phyloP scores from a whole-genome alignment of 306 rosid species.

The Rosa rugosa region DNA sequence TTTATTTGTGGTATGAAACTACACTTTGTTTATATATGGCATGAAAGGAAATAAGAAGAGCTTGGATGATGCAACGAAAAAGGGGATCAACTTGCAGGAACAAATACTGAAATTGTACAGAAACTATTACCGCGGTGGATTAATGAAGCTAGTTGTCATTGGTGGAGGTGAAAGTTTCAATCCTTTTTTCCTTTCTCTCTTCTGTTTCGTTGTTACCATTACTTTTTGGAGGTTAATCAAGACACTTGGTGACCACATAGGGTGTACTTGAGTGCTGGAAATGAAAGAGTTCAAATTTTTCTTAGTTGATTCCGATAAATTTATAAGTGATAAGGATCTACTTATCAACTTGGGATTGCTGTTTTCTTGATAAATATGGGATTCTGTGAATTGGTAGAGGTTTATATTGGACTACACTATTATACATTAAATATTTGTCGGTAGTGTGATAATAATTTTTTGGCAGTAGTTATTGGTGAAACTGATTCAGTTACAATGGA shows the following conservation, averaged over 20 bases:
- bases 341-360: background rate
- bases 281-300: background rate
- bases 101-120: conserved; percentile 63
- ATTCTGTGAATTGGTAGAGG: conserved; percentile 1
- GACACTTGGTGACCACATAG: background rate
- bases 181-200: background rate
- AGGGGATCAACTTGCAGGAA: conserved; percentile 75
- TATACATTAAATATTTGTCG: background rate
- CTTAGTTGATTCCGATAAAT: background rate
- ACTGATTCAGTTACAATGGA: background rate
- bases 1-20: conserved; percentile 16
- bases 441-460: background rate
- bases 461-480: background rate
- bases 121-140: conserved; percentile 87
- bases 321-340: too few relatives aligned
- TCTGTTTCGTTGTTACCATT: conserved; percentile 13
- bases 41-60: conserved; percentile 93
- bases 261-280: conserved; percentile 1
- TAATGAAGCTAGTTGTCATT: conserved; percentile 92
- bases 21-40: conserved; percentile 16
- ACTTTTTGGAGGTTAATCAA: background rate
- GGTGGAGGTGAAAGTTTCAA: conserved; percentile 80
- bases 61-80: conserved; percentile 83
- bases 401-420: background rate
- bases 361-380: conserved; percentile 1